Percentiles rank a stretch among this genome's conserved stretches.
These are phyloP conservation scores for Ophiostoma perfectum DNA, from an alignment of 2,329 filamentous ascomycete genomes.

Conservation along the genomic window DNA sequence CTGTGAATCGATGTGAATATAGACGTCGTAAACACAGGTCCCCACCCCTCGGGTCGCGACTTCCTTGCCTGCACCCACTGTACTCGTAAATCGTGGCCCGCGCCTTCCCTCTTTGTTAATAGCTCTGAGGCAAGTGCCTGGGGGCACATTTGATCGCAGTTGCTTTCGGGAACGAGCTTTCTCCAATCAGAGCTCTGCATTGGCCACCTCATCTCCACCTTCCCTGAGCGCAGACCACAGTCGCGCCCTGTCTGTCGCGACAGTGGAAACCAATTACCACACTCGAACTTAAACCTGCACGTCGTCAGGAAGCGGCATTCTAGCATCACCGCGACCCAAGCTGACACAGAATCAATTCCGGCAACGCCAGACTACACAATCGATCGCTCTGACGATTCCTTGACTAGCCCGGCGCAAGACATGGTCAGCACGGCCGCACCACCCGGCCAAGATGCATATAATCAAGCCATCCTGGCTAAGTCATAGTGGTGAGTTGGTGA, in stretches of 20 bases:
- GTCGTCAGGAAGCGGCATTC: slow-evolving; percentile 30
- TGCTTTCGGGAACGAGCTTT: not conserved
- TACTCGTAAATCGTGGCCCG: slow-evolving; percentile 1
- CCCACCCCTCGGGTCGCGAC: not conserved
- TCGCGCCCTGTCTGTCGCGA: slow-evolving; percentile 12
- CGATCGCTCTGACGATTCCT: not conserved
- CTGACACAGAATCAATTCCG: not conserved
- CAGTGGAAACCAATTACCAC: slow-evolving; percentile 1
- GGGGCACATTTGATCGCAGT: too few species aligned
- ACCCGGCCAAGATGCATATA: slow-evolving; percentile 61
- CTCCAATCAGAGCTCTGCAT: slow-evolving; percentile 8
- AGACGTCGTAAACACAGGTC: not conserved
- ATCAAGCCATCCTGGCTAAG: slow-evolving; percentile 95
- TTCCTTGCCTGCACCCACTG: slow-evolving; percentile 4
- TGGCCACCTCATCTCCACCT: slow-evolving; percentile 2
- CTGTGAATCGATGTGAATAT: too few species aligned
- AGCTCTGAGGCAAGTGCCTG: not conserved
- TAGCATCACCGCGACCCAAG: not conserved
- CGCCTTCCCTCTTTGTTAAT: not conserved
- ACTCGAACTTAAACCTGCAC: slow-evolving; percentile 14
- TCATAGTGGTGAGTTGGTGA: slow-evolving; percentile 64
- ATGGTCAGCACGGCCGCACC: slow-evolving; percentile 23
- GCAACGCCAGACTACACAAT: not conserved
- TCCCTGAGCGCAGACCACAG: not conserved
- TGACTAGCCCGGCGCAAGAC: slow-evolving; percentile 24